These are phyloP conservation scores for Solanum etuberosum DNA, from an alignment of 257 asterid genomes.

Conservation along the genomic window DNA sequence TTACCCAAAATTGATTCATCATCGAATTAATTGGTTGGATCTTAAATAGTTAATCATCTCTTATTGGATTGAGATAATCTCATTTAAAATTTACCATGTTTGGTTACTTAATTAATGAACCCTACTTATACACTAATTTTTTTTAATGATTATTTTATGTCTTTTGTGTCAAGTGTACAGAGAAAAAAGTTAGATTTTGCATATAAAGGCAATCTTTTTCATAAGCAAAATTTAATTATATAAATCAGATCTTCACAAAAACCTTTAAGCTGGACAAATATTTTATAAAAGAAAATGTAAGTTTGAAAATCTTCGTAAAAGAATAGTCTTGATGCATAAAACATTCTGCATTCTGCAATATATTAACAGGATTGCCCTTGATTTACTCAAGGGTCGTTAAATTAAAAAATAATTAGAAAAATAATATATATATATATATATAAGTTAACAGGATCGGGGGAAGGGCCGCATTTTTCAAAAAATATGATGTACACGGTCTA, in stretches of 20 bases:
- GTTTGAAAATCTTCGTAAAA: neutral
- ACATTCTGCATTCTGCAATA: no score
- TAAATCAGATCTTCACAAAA: neutral
- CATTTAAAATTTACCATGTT: neutral
- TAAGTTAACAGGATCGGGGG: neutral
- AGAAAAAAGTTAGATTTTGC: neutral
- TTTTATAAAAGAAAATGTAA: neutral
- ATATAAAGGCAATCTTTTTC: neutral
- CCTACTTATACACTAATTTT: neutral
- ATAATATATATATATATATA: no score
- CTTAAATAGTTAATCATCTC: neutral
- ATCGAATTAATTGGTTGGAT: neutral
- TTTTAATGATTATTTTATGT: neutral
- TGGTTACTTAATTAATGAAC: neutral
- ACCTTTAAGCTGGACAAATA: neutral
- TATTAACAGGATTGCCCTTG: no score
- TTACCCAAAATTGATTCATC: no score
- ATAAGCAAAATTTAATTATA: neutral
- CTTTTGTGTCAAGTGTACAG: neutral
- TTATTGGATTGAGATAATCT: no score
- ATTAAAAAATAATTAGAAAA: no score
- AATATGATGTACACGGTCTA: no score
- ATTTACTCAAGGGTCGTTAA: no score
- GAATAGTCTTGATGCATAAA: no score
- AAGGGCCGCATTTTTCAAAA: no score